phyloP scores from a whole-genome alignment of 2,329 filamentous ascomycete genomes.

The Thelonectria blattea region DNA sequence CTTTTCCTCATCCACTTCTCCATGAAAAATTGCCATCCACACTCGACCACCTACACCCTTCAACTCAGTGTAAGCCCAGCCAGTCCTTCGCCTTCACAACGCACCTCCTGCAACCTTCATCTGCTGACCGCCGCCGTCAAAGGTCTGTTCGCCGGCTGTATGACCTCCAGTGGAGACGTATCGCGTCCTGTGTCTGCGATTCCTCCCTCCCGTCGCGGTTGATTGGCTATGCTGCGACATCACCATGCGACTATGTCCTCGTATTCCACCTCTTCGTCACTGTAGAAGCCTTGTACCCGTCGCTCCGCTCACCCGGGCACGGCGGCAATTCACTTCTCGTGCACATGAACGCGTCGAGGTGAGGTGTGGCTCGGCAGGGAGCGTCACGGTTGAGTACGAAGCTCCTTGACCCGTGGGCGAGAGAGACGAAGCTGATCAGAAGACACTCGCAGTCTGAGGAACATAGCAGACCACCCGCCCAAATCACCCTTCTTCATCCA shows the following conservation, averaged over 20 bases:
- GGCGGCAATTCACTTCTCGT: slow-evolving; percentile 32
- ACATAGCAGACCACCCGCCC: slow-evolving; percentile 46
- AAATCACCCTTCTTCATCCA: slow-evolving; percentile 59
- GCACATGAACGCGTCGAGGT: slow-evolving; percentile 51
- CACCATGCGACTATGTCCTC: slow-evolving; percentile 36
- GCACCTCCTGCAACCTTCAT: neutral
- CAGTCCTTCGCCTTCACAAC: neutral
- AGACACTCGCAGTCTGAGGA: slow-evolving; percentile 53
- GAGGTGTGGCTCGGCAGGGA: slow-evolving; percentile 55
- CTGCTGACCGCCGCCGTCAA: neutral
- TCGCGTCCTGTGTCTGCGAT: neutral
- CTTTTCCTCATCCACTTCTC: neutral
- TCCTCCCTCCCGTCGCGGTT: neutral
- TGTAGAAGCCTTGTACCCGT: slow-evolving; percentile 17
- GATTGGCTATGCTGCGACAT: slow-evolving; percentile 21
- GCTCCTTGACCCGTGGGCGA: neutral
- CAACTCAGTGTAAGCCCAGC: neutral
- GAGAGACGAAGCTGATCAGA: slow-evolving; percentile 25
- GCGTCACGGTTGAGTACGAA: slow-evolving; percentile 58
- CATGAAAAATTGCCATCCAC: neutral
- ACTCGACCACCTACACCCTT: neutral
- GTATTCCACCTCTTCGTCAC: slow-evolving; percentile 21
- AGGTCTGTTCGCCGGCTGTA: neutral
- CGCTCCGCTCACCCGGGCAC: neutral
- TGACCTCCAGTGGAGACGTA: neutral